Evolutionary conservation across 768 basidiomycete genomes (phyloP), one percentile per base, ranked within the genome.

Genomic region (Lyophyllum decastes): DNA sequence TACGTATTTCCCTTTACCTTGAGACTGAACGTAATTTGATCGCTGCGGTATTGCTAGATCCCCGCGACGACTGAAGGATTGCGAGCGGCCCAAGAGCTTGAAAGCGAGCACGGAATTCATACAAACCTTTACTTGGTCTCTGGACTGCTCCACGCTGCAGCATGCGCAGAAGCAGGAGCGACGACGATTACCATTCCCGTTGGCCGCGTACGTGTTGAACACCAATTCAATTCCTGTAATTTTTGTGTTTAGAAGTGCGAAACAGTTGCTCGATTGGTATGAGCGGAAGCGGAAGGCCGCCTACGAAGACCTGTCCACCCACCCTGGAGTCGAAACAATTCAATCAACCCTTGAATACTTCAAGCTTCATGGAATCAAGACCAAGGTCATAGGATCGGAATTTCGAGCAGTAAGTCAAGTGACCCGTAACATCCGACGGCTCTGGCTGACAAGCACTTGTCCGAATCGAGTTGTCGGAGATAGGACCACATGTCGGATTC

Each of bases 31-130:
- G 12, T 14, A 47, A 25, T 52, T 9, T 45, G 14, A 38, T 12
- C 11, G 14, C 35, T 12, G 16, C 47, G 34, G 26, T 41, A 22
- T 2, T n/a, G 17, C 34, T 46, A 87, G 85, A 77, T 88, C 38
- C 83, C 85, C 27, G 84, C 85, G 5, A 87, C 85, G 0, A 76
- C 80, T 34, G 72, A 72, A 26, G 87, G 86, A 16, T 74, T 87
- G 12, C 52, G 57, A 24, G 85, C 86, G 6, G 78, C 83, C 0
- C 68, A 64, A 24, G 61, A 65, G 49, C 76, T 87, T 11, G 68
- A 72, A 34, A 60, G 67, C 21, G 63, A 64, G 45, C 62, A 79
- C 48, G 64, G 66, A n/a, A 79, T 86, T 27, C 70, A 76, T 21
- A 79, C 79, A 21, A 83, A 86, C 66, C 67, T 88, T 38, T 74